phyloP scores from a whole-genome alignment of 495 filamentous ascomycete genomes.

The Hypomontagnella monticulosa region DNA sequence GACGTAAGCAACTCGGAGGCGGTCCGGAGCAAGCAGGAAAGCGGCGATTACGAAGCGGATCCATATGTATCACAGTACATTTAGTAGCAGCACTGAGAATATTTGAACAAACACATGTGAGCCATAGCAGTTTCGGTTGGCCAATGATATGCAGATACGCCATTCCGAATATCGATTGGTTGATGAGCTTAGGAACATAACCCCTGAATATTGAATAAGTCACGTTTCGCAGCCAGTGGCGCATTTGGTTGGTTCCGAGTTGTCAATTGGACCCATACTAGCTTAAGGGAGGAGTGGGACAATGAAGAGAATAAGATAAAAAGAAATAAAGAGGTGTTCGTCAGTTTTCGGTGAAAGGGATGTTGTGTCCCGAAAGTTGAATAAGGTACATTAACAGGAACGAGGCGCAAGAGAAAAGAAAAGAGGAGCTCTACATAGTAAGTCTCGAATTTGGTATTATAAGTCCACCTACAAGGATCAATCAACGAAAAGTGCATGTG shows the following conservation, averaged over 20 bases:
- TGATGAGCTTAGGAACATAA: background rate
- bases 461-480: too few species aligned
- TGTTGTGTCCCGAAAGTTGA: background rate
- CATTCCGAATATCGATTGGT: conserved; percentile 2
- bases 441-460: too few species aligned
- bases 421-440: background rate
- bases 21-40: conserved; percentile 3
- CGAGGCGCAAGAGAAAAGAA: background rate
- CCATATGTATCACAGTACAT: too few species aligned
- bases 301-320: too few species aligned
- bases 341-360: conserved; percentile 19
- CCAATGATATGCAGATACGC: conserved; percentile 2
- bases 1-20: conserved; percentile 18
- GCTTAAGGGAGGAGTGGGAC: background rate
- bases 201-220: background rate
- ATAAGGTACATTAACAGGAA: background rate
- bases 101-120: background rate
- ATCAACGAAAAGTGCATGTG: too few species aligned
- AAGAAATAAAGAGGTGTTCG: background rate
- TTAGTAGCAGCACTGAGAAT: background rate
- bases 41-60: too few species aligned
- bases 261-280: conserved; percentile 13
- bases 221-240: background rate
- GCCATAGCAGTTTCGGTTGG: too few species aligned
- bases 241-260: conserved; percentile 7